Percentiles rank a stretch among this genome's conserved stretches.
Conservation (phyloP, 345 rosid genomes). For the Sisymbrium irio region DNA sequence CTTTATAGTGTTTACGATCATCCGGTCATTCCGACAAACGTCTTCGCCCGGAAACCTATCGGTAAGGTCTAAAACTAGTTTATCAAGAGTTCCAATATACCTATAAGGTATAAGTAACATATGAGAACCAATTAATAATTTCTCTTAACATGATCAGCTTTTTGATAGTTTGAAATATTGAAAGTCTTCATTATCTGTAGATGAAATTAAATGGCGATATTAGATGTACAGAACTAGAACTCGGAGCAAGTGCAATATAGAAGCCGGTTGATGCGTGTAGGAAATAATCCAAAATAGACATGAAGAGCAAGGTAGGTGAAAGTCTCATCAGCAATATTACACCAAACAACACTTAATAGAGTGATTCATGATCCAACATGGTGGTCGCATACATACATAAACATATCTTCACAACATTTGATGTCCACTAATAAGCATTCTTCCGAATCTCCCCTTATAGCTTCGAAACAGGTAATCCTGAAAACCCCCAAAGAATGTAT, state of each 20-base stretch:
- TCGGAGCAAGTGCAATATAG: neutral
- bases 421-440: neutral
- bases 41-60: no score
- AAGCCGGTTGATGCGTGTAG: neutral
- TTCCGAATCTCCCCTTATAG: constrained; percentile 29
- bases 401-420: neutral
- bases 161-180: no score
- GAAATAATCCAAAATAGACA: neutral
- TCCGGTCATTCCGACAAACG: no score
- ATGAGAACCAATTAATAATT: no score
- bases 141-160: no score
- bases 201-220: no score
- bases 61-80: no score
- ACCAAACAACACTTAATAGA: constrained; percentile 13
- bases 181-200: no score
- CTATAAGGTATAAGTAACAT: no score
- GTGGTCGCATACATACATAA: constrained; percentile 18
- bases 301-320: neutral
- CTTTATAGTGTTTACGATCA: no score
- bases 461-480: constrained; percentile 87
- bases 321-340: neutral
- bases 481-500: neutral
- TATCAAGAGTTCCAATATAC: no score
- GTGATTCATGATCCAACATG: constrained; percentile 23
- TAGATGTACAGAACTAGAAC: no score